Evolutionary conservation across 2,329 filamentous ascomycete genomes (phyloP).

Genomic region (Penicillium sp.): DNA sequence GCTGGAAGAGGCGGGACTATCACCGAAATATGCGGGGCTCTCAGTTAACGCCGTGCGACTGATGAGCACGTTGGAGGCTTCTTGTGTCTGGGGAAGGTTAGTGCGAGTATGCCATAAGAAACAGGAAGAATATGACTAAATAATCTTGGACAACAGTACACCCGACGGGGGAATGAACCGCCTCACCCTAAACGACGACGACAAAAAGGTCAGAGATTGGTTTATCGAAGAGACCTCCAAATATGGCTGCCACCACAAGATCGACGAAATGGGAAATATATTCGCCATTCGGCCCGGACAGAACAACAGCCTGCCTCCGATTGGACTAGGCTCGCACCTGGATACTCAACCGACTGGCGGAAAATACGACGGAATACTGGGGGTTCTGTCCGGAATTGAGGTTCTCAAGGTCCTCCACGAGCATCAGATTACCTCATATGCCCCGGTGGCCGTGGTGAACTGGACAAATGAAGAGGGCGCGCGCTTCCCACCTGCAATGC

Average conservation of each 20-base stretch:
- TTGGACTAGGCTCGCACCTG: slow-evolving; percentile 15
- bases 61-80: slow-evolving; percentile 1
- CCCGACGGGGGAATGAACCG: slow-evolving; percentile 57
- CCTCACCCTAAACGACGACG: slow-evolving; percentile 61
- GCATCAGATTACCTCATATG: slow-evolving; percentile 63
- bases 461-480: slow-evolving; percentile 66
- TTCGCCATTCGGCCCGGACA: slow-evolving; percentile 15
- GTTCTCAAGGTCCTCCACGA: slow-evolving; percentile 66
- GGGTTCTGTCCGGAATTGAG: slow-evolving; percentile 69
- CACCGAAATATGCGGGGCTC: slow-evolving; percentile 4
- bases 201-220: slow-evolving; percentile 64
- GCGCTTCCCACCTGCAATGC: slow-evolving; percentile 69
- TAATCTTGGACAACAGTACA: not conserved
- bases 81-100: slow-evolving; percentile 8
- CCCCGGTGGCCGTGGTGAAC: slow-evolving; percentile 63
- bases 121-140: not conserved
- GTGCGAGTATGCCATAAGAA: not conserved
- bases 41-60: not conserved
- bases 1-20: not conserved
- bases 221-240: slow-evolving; percentile 55
- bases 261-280: slow-evolving; percentile 55
- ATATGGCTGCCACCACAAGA: slow-evolving; percentile 51
- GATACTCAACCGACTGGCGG: slow-evolving; percentile 21
- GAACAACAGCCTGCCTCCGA: slow-evolving; percentile 9
- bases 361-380: slow-evolving; percentile 61